Conservation (phyloP, 306 rosid genomes). For the Castanopsis chinensis region DNA sequence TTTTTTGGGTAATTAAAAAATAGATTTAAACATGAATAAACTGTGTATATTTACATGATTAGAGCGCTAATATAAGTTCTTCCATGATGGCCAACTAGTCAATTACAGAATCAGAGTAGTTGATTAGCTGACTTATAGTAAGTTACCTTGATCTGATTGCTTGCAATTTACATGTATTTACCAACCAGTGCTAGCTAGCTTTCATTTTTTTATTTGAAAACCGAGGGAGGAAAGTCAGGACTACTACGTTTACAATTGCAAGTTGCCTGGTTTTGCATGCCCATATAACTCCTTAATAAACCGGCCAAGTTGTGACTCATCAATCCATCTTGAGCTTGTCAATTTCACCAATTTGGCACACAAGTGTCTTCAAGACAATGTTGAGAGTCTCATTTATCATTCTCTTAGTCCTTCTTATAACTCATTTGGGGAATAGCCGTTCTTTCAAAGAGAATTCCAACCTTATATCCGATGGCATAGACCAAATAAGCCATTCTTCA, state of each 20-base stretch:
- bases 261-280: background rate
- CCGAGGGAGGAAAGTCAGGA: background rate
- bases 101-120: no score
- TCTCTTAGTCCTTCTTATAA: constrained; percentile 3
- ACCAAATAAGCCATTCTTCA: background rate
- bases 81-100: no score
- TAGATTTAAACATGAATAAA: no score
- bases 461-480: constrained; percentile 7
- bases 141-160: background rate
- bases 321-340: background rate
- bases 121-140: background rate
- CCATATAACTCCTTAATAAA: background rate
- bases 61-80: no score
- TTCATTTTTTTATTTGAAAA: background rate
- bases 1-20: no score
- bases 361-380: background rate
- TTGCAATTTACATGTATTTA: background rate
- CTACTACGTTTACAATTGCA: background rate
- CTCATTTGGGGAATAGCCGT: constrained; percentile 17
- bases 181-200: background rate
- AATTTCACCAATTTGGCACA: background rate
- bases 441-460: background rate
- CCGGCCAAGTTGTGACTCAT: background rate
- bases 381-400: background rate
- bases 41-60: no score